Evolutionary conservation across 495 filamentous ascomycete species (phyloP).

Genomic region (Neurospora sp.): DNA sequence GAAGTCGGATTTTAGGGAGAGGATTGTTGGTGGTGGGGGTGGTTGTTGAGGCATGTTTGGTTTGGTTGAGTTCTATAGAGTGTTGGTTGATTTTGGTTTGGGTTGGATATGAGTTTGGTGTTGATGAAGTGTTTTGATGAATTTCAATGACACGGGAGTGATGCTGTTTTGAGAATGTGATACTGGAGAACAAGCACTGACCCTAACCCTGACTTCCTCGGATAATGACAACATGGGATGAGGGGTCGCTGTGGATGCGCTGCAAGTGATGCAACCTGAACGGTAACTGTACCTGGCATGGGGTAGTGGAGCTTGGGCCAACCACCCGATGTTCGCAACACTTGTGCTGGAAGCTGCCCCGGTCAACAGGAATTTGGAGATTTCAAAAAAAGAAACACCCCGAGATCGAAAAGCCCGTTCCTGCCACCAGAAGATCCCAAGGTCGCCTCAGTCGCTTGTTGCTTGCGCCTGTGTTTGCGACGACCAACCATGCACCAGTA

Average conservation of each 20-base stretch:
- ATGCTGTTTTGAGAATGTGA: background rate
- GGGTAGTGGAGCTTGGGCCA: background rate
- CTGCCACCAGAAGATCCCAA: background rate
- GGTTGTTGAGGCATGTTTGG: slow-evolving; percentile 12
- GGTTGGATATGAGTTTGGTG: background rate
- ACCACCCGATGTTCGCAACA: background rate
- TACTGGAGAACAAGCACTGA: background rate
- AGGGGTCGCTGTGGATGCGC: background rate
- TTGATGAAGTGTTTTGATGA: background rate
- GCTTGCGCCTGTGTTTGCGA: background rate
- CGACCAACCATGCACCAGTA: background rate
- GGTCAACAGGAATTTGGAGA: background rate
- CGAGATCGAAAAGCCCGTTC: background rate
- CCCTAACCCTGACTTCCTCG: background rate
- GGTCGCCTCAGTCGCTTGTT: background rate
- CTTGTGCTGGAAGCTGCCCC: background rate
- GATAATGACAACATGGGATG: background rate
- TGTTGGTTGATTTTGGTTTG: background rate
- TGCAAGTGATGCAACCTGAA: background rate
- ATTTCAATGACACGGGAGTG: background rate
- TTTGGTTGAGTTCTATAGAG: too few species aligned
- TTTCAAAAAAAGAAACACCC: background rate
- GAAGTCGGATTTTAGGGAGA: slow-evolving; percentile 55
- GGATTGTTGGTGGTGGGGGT: slow-evolving; percentile 38
- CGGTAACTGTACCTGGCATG: background rate